These are phyloP conservation scores for Pinus albicaulis DNA, from an alignment of 75 land plant genomes.

Conservation along the genomic window DNA sequence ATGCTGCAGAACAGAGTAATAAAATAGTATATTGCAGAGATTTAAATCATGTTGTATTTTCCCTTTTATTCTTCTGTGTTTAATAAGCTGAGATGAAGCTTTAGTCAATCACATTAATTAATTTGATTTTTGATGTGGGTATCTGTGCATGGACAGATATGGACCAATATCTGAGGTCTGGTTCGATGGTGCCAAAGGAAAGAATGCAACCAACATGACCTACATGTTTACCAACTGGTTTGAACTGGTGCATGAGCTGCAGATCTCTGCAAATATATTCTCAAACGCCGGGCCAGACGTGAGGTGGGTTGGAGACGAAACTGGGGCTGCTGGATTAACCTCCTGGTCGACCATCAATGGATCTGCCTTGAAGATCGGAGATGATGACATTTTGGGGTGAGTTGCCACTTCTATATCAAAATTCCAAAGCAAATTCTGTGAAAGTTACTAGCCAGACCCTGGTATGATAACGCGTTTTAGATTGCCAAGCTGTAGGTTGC, in stretches of 20 bases:
- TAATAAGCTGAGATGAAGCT: neutral
- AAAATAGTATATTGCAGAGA: neutral
- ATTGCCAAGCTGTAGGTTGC: neutral
- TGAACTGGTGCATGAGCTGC: slow-evolving; percentile 62
- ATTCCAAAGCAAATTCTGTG: too few species aligned
- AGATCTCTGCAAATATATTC: slow-evolving; percentile 83
- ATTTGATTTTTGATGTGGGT: neutral
- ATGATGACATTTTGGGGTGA: slow-evolving; percentile 12
- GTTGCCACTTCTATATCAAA: neutral
- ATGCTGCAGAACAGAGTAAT: too few species aligned
- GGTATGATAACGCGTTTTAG: neutral
- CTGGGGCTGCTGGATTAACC: slow-evolving; percentile 68
- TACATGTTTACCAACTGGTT: slow-evolving; percentile 88
- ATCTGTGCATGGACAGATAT: slow-evolving; percentile 46
- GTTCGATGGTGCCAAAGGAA: slow-evolving; percentile 94
- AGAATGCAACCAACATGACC: slow-evolving; percentile 73
- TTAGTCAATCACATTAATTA: neutral
- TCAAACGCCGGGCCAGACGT: slow-evolving; percentile 92
- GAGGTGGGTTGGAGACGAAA: slow-evolving; percentile 94
- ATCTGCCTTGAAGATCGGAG: slow-evolving; percentile 57
- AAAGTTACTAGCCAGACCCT: neutral
- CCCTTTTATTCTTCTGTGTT: neutral
- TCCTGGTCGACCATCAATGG: slow-evolving; percentile 85
- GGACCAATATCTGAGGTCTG: slow-evolving; percentile 84
- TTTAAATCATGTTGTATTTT: neutral